Evolutionary conservation across 352 stramenopile genomes (phyloP).

Genomic region (Phytophthora pluvialis): DNA sequence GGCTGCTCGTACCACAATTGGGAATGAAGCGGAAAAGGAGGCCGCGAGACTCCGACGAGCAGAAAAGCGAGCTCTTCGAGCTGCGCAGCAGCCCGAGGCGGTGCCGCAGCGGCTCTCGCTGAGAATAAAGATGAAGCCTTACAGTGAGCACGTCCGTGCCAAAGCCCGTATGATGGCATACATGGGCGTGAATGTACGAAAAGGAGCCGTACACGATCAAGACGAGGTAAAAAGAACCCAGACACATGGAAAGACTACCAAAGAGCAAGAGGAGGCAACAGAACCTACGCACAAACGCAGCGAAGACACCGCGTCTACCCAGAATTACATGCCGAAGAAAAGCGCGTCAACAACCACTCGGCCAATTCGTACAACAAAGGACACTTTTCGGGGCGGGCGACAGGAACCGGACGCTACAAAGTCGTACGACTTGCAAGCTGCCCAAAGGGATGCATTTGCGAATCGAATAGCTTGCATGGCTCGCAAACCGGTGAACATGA

Average conservation of each 20-base stretch:
- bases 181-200: background rate
- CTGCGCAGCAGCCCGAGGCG: background rate
- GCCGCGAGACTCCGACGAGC: constrained; percentile 10
- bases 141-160: constrained; percentile 1
- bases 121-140: background rate
- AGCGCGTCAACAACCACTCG: background rate
- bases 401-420: background rate
- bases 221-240: background rate
- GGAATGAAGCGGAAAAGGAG: constrained; percentile 10
- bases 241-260: background rate
- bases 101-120: background rate
- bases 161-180: background rate
- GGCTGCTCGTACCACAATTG: constrained; percentile 50
- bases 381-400: background rate
- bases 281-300: background rate
- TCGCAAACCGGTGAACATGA: background rate
- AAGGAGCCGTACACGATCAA: background rate
- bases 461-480: background rate
- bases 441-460: background rate
- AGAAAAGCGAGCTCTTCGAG: background rate
- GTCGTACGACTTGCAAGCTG: background rate
- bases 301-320: background rate
- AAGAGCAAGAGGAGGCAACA: background rate
- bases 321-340: background rate
- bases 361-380: background rate